Conservation (phyloP, 2,329 filamentous ascomycete genomes). For the Sarocladiaceae sp. region DNA sequence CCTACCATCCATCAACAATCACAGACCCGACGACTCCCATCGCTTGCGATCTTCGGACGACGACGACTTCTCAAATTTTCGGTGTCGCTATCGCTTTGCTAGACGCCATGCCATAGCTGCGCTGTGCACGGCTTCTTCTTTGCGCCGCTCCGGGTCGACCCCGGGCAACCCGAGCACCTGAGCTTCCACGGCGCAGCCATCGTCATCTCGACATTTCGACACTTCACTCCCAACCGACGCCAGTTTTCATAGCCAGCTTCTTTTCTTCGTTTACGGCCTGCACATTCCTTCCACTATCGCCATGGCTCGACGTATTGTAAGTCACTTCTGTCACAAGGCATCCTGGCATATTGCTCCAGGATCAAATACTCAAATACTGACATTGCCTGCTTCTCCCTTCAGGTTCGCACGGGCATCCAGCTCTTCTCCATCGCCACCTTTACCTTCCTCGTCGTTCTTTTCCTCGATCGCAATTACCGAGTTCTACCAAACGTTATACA, state of each 20-base stretch:
- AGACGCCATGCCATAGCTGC: slow-evolving; percentile 9
- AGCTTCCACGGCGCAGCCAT: background rate
- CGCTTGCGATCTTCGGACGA: too few species aligned
- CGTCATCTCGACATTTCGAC: background rate
- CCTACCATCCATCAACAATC: background rate
- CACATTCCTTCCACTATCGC: background rate
- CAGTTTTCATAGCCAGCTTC: background rate
- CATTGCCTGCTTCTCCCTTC: background rate
- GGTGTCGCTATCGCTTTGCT: background rate
- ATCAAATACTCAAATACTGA: too few species aligned
- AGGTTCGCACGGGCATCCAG: slow-evolving; percentile 69
- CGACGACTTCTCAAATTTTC: too few species aligned
- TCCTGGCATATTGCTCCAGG: too few species aligned
- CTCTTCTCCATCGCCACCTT: slow-evolving; percentile 59
- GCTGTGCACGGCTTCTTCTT: background rate
- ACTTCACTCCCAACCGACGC: background rate
- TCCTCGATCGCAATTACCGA: slow-evolving; percentile 83
- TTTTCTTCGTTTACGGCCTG: background rate
- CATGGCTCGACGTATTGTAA: slow-evolving; percentile 21
- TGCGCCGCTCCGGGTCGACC: slow-evolving; percentile 1
- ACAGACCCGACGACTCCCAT: too few species aligned
- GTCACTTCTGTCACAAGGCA: slow-evolving; percentile 13
- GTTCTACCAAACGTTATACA: slow-evolving; percentile 82
- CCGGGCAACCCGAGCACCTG: too few species aligned
- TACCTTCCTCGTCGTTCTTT: slow-evolving; percentile 65